A percentile compares a stretch with the other conserved stretches of the same genome.
phyloP scores from a whole-genome alignment of 2,329 filamentous ascomycete genomes.

The Xylariales sp. region DNA sequence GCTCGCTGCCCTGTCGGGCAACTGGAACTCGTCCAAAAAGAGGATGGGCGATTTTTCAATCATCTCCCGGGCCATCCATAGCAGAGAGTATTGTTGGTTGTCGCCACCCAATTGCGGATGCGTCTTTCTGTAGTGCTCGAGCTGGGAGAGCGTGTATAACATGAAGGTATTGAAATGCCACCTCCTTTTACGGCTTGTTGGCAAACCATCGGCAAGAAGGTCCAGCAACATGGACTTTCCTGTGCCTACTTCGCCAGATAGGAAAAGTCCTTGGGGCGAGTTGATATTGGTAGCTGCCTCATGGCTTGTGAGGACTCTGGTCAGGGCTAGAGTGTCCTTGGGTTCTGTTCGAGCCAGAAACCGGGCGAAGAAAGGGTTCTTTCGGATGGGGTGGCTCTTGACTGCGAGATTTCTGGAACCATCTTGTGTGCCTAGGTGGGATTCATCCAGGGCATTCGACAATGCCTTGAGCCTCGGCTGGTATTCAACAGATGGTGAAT shows the following conservation, averaged over 20 bases:
- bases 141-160: conserved; percentile 67
- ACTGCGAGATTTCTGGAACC: conserved; percentile 40
- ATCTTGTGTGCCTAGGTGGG: conserved; percentile 24
- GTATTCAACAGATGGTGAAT: conserved; percentile 69
- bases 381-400: conserved; percentile 50
- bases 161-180: conserved; percentile 89
- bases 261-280: conserved; percentile 68
- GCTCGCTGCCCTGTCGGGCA: conserved; percentile 71
- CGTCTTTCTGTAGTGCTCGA: conserved; percentile 59
- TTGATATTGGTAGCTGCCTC: conserved; percentile 67
- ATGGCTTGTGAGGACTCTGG: conserved; percentile 63
- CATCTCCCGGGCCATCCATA: conserved; percentile 72
- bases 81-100: conserved; percentile 57
- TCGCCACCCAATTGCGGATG: conserved; percentile 17
- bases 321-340: conserved; percentile 59
- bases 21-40: conserved; percentile 79
- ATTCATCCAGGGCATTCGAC: conserved; percentile 36
- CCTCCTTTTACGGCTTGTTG: conserved; percentile 65
- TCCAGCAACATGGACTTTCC: conserved; percentile 85
- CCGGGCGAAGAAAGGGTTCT: conserved; percentile 54
- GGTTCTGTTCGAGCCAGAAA: conserved; percentile 53
- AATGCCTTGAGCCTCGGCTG: conserved; percentile 59
- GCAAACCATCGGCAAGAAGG: conserved; percentile 71
- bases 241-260: conserved; percentile 78
- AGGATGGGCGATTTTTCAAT: conserved; percentile 70